These are phyloP conservation scores for Schrenkiella parvula DNA, from an alignment of 345 rosid genomes.

Conservation along the genomic window DNA sequence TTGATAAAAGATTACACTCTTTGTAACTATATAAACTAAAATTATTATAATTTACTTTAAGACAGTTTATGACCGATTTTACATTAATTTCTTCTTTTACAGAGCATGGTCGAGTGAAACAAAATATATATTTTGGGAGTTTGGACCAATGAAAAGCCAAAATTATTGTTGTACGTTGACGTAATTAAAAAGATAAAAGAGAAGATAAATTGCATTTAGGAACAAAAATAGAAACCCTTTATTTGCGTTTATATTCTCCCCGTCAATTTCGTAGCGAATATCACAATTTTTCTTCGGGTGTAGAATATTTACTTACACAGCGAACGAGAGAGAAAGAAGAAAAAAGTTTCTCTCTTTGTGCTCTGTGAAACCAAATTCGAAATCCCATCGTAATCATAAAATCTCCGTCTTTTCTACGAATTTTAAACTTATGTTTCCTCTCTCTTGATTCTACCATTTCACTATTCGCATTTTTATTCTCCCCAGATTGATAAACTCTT, in stretches of 20 bases:
- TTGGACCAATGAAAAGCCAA: neutral
- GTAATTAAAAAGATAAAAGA: conserved; percentile 12
- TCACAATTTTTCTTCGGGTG: conserved; percentile 21
- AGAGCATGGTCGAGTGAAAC: neutral
- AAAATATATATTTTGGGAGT: neutral
- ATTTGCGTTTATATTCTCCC: conserved; percentile 39
- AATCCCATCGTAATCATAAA: conserved; percentile 17
- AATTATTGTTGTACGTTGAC: conserved; percentile 1
- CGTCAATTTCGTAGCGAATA: conserved; percentile 41
- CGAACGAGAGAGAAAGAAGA: conserved; percentile 3
- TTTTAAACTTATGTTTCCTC: neutral
- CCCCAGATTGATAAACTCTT: neutral
- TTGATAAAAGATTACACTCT: too few relatives aligned
- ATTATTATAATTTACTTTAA: neutral
- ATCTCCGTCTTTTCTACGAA: neutral
- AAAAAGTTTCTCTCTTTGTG: conserved; percentile 17
- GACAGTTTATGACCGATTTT: neutral
- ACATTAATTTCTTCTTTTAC: neutral
- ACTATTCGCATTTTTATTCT: conserved; percentile 2
- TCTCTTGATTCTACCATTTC: conserved; percentile 32
- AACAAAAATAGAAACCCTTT: conserved; percentile 34
- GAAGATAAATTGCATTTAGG: conserved; percentile 6
- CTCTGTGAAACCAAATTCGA: conserved; percentile 18
- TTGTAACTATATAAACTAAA: neutral
- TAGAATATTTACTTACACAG: conserved; percentile 16